Conservation (phyloP, 2,329 filamentous ascomycete species). For the Metarhizium anisopliae region DNA sequence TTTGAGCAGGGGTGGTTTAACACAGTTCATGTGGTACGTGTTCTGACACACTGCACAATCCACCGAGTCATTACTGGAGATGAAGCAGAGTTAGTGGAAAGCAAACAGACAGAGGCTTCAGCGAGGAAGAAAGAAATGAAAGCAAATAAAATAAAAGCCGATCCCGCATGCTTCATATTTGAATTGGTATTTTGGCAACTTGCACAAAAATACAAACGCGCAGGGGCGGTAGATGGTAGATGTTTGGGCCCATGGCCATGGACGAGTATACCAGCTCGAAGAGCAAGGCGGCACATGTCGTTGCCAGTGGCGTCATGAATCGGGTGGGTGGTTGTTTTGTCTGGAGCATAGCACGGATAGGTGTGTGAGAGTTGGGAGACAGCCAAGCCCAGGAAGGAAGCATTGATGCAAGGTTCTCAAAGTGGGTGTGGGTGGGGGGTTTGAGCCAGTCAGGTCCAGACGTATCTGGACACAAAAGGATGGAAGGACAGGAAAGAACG, state of each 20-base stretch:
- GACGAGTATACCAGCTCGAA: not conserved
- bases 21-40: constrained; percentile 98
- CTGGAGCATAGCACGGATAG: not conserved
- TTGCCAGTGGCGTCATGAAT: constrained; percentile 4
- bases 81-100: not conserved
- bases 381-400: constrained; percentile 1
- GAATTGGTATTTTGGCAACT: not conserved
- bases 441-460: constrained; percentile 3
- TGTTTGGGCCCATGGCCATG: not conserved
- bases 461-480: constrained; percentile 1
- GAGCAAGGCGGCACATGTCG: constrained; percentile 3
- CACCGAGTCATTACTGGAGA: constrained; percentile 74
- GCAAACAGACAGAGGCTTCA: not conserved
- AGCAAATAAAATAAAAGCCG: not conserved
- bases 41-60: constrained; percentile 92
- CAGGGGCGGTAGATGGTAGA: not conserved
- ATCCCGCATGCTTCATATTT: not conserved
- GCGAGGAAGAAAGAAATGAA: not conserved
- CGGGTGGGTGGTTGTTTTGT: constrained; percentile 14
- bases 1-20: constrained; percentile 82
- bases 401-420: constrained; percentile 7
- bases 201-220: not conserved
- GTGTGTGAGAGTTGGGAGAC: not conserved
- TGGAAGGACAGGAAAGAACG: constrained; percentile 4
- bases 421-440: constrained; percentile 2